phyloP scores from a whole-genome alignment of 352 stramenopile species.

The Phytophthora citricola region DNA sequence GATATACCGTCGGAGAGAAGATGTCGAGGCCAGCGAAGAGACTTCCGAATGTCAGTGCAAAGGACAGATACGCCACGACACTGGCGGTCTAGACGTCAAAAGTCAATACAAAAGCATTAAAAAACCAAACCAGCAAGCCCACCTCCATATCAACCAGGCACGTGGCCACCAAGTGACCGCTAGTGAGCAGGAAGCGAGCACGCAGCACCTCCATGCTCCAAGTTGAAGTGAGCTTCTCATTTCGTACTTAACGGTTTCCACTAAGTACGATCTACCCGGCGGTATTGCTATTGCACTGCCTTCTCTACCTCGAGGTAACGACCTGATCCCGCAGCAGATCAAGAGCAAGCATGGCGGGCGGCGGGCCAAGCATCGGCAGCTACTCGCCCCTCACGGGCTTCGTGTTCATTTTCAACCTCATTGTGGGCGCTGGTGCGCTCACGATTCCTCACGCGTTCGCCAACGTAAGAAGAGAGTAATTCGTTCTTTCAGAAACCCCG shows the following conservation, averaged over 20 bases:
- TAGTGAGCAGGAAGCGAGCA: constrained; percentile 63
- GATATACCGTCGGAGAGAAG: constrained; percentile 51
- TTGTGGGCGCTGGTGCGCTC: constrained; percentile 85
- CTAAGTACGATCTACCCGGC: constrained; percentile 22
- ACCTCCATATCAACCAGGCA: constrained; percentile 40
- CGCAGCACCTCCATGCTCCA: constrained; percentile 33
- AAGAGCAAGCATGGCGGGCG: constrained; percentile 51
- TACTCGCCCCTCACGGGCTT: constrained; percentile 90
- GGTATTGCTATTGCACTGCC: background rate
- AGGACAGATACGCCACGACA: constrained; percentile 49
- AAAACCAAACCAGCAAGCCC: background rate
- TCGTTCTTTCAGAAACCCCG: background rate
- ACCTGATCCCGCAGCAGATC: constrained; percentile 14
- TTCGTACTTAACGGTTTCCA: constrained; percentile 12
- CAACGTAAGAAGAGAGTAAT: constrained; percentile 47
- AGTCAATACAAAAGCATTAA: background rate
- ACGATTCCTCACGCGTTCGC: constrained; percentile 89
- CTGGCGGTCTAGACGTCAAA: constrained; percentile 21
- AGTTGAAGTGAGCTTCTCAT: constrained; percentile 20
- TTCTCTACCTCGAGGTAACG: constrained; percentile 7
- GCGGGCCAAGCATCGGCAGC: constrained; percentile 58
- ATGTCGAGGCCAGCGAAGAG: constrained; percentile 61
- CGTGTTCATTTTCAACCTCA: constrained; percentile 93
- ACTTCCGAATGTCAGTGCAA: constrained; percentile 40
- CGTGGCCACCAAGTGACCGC: constrained; percentile 65